phyloP scores from a whole-genome alignment of 2,329 filamentous ascomycete genomes.

The Hypomyces perniciosus region DNA sequence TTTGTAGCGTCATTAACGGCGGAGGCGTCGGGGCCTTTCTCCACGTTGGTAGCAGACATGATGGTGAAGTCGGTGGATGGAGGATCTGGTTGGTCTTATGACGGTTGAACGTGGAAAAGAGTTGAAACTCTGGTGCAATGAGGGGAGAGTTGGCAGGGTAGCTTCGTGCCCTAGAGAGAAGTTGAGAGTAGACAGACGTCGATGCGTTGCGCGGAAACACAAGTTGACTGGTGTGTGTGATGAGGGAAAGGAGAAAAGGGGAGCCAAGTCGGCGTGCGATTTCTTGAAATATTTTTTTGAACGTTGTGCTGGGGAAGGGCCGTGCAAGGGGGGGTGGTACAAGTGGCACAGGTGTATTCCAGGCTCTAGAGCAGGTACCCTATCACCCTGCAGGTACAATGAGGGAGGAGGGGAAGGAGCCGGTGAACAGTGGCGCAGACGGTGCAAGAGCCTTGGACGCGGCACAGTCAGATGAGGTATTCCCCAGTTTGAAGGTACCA shows the following conservation, averaged over 20 bases:
- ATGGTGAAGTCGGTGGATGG: conserved; percentile 44
- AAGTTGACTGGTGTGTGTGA: conserved; percentile 40
- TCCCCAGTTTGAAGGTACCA: conserved; percentile 9
- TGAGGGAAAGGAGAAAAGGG: conserved; percentile 31
- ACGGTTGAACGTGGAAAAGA: conserved; percentile 36
- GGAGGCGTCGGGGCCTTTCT: conserved; percentile 59
- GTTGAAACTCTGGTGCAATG: conserved; percentile 64
- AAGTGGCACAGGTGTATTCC: conserved; percentile 7
- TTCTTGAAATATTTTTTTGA: conserved; percentile 38
- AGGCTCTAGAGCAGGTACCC: not conserved
- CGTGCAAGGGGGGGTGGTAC: conserved; percentile 13
- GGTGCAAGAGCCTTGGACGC: not conserved
- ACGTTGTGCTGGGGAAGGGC: conserved; percentile 13
- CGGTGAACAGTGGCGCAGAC: not conserved
- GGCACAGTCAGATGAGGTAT: conserved; percentile 5
- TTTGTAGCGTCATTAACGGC: conserved; percentile 73
- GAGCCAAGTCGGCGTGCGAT: conserved; percentile 26
- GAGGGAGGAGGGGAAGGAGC: conserved; percentile 6
- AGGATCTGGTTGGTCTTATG: conserved; percentile 40
- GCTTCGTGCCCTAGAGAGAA: conserved; percentile 78
- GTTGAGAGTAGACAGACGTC: conserved; percentile 39
- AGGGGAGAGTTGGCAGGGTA: conserved; percentile 61
- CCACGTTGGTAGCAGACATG: conserved; percentile 71
- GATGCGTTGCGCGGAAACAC: conserved; percentile 44
- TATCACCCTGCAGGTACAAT: conserved; percentile 7